A percentile compares a stretch with the other conserved stretches of the same genome.
These are phyloP conservation scores for Solanum arcanum DNA, from an alignment of 257 asterid species.

Conservation along the genomic window DNA sequence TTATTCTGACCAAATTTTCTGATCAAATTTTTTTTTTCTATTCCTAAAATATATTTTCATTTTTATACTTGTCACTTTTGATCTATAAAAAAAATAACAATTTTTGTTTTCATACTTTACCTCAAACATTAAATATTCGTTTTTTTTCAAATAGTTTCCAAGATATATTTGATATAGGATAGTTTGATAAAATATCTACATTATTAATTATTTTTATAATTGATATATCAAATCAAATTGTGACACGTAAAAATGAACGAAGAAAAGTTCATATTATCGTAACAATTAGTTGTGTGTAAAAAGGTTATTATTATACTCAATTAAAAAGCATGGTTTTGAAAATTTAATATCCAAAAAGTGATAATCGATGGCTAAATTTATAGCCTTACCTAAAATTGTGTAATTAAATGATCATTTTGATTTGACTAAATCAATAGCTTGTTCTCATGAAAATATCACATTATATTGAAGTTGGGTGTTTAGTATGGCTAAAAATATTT, in stretches of 20 bases:
- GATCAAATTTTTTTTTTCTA: no score
- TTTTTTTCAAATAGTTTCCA: no score
- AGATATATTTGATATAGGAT: no score
- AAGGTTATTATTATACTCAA: conserved; percentile 17
- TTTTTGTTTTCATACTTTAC: no score
- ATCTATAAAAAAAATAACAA: no score
- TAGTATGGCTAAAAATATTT: background rate
- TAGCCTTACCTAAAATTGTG: background rate
- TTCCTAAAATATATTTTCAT: no score
- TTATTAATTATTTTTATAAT: no score
- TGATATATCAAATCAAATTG: rapidly evolving
- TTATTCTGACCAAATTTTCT: no score
- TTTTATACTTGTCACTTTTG: no score
- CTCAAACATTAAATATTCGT: no score
- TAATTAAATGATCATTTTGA: background rate
- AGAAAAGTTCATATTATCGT: background rate
- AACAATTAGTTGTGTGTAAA: background rate
- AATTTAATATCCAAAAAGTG: background rate
- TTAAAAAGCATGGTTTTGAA: background rate
- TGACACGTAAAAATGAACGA: rapidly evolving
- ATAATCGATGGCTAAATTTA: conserved; percentile 5
- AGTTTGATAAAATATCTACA: no score
- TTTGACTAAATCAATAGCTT: background rate
- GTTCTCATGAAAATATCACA: background rate
- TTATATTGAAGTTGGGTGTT: background rate